phyloP scores from a whole-genome alignment of 768 basidiomycete genomes.

The Hysterangium stoloniferum region DNA sequence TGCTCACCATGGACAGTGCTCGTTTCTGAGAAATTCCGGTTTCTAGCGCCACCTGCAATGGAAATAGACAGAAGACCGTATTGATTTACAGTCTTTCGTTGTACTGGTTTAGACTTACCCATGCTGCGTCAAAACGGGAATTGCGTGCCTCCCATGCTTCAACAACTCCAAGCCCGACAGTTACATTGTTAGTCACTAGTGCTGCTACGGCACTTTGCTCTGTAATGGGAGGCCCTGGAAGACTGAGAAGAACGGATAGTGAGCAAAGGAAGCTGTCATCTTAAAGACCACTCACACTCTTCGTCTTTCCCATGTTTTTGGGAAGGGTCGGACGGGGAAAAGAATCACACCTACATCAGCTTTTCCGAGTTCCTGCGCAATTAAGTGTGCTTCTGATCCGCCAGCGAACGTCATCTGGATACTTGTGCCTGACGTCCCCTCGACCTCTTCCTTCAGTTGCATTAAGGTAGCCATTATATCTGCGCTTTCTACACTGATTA shows the following conservation, averaged over 20 bases:
- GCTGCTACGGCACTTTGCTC: conserved; percentile 48
- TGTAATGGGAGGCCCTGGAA: conserved; percentile 70
- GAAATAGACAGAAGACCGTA: not conserved
- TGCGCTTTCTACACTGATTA: conserved; percentile 51
- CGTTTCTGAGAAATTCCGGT: conserved; percentile 32
- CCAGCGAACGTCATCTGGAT: conserved; percentile 59
- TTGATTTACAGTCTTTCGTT: too few relatives aligned
- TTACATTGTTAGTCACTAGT: conserved; percentile 61
- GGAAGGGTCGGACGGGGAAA: conserved; percentile 27
- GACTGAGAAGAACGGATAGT: conserved; percentile 25
- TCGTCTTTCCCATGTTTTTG: conserved; percentile 26
- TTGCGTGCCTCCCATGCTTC: conserved; percentile 69
- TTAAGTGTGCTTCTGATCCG: conserved; percentile 53
- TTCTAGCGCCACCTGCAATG: conserved; percentile 28
- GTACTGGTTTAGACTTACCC: conserved; percentile 42
- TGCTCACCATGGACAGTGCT: conserved; percentile 45
- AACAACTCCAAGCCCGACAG: conserved; percentile 58
- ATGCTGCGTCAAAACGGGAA: conserved; percentile 70
- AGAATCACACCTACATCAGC: conserved; percentile 32
- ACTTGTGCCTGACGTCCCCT: conserved; percentile 44
- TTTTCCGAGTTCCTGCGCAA: conserved; percentile 60
- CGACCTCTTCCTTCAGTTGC: conserved; percentile 59
- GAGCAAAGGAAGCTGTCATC: not conserved
- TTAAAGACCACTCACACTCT: conserved; percentile 16
- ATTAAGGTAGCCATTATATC: conserved; percentile 70